Evolutionary conservation across 345 rosid genomes (phyloP).

Genomic region (Lepidium sativum): DNA sequence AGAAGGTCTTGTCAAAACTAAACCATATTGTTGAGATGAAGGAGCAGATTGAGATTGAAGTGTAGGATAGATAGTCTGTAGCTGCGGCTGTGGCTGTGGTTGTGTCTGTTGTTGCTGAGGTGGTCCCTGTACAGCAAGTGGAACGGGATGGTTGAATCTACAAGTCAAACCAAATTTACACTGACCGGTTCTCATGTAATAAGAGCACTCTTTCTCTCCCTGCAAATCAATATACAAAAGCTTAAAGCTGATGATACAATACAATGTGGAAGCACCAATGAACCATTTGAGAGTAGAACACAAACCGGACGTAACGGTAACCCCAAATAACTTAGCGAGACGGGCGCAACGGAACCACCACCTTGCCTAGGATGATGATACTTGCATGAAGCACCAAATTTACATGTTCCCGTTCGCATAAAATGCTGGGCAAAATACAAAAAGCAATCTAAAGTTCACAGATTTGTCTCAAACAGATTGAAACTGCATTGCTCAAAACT

Average conservation of each 20-base stretch:
- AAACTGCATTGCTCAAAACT: conserved; percentile 11
- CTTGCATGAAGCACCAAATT: conserved; percentile 90
- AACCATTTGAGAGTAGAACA: not conserved
- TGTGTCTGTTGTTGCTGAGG: conserved; percentile 30
- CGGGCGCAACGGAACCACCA: conserved; percentile 46
- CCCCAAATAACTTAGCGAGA: conserved; percentile 58
- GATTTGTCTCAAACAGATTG: not conserved
- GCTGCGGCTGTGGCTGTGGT: conserved; percentile 6
- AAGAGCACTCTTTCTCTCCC: conserved; percentile 95
- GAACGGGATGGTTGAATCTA: conserved; percentile 92
- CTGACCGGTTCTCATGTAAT: conserved; percentile 80
- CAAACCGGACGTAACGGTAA: conserved; percentile 88
- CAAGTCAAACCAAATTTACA: conserved; percentile 91
- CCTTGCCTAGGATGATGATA: conserved; percentile 90
- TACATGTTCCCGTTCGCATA: conserved; percentile 90
- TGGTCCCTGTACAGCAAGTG: conserved; percentile 39
- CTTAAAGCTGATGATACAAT: not conserved
- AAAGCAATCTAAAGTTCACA: not conserved
- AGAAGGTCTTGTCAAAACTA: conserved; percentile 74
- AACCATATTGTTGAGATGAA: conserved; percentile 67
- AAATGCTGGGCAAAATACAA: conserved; percentile 44
- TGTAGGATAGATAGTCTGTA: conserved; percentile 37
- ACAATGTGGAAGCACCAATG: not conserved
- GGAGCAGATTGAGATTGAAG: conserved; percentile 58
- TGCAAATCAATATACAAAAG: conserved; percentile 21